Conservation (phyloP, 116 monocot species). For the Posidonia oceanica region DNA sequence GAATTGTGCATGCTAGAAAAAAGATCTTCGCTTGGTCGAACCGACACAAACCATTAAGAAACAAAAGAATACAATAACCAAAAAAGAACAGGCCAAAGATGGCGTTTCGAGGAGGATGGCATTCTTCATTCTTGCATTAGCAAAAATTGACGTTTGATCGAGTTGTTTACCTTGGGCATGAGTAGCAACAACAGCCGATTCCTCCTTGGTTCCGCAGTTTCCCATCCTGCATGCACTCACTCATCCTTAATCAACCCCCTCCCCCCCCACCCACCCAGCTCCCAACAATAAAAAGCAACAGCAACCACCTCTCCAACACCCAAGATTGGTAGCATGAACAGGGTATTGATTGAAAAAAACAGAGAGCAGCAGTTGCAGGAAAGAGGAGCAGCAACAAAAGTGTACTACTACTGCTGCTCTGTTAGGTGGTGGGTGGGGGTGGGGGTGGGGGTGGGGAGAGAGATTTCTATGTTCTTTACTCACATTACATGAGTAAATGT, state of each 20-base stretch:
- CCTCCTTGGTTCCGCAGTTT: slow-evolving; percentile 87
- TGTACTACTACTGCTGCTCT: background rate
- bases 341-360: background rate
- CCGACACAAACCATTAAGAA: too few species aligned
- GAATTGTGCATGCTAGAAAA: too few species aligned
- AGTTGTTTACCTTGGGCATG: slow-evolving; percentile 69
- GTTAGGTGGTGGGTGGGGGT: background rate
- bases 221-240: slow-evolving; percentile 55
- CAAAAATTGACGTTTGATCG: background rate
- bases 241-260: slow-evolving; percentile 29
- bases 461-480: background rate
- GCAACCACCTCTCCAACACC: background rate
- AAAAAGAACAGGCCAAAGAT: too few species aligned
- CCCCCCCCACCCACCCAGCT: background rate
- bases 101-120: background rate
- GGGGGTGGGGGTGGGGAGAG: background rate
- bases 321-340: background rate
- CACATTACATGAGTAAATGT: background rate
- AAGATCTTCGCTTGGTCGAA: too few species aligned
- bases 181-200: slow-evolving; percentile 71
- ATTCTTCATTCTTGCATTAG: background rate
- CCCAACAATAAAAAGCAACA: background rate
- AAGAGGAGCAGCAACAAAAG: background rate
- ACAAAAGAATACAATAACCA: too few species aligned
- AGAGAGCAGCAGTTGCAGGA: background rate